phyloP scores from a whole-genome alignment of 2,329 filamentous ascomycete species.

The Plectosphaerella plurivora region DNA sequence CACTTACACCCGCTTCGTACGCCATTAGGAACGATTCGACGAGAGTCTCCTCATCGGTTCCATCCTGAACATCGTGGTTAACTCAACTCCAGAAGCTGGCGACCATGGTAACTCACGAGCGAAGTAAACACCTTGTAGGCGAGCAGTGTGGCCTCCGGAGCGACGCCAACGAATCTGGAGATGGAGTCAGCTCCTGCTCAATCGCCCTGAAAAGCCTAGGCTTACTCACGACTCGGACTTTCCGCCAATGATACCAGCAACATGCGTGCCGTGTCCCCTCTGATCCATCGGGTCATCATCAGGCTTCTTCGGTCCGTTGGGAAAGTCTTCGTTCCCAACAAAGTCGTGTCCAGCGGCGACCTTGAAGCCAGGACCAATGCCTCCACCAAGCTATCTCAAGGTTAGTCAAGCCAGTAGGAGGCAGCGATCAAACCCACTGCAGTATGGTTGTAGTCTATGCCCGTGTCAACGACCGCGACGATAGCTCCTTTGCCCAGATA shows the following conservation, averaged over 20 bases:
- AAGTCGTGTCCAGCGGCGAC: slow-evolving; percentile 39
- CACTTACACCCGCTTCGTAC: slow-evolving; percentile 15
- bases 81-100: no score
- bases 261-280: slow-evolving; percentile 30
- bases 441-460: slow-evolving; percentile 3
- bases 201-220: no score
- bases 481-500: slow-evolving; percentile 13
- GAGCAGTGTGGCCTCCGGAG: slow-evolving; percentile 17
- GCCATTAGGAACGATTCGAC: slow-evolving; percentile 21
- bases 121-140: slow-evolving; percentile 19
- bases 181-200: no score
- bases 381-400: slow-evolving; percentile 33
- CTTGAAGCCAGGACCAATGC: slow-evolving; percentile 40
- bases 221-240: slow-evolving; percentile 6
- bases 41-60: slow-evolving; percentile 3
- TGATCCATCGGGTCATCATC: slow-evolving; percentile 28
- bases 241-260: slow-evolving; percentile 17
- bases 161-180: slow-evolving; percentile 10
- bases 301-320: slow-evolving; percentile 21
- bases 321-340: slow-evolving; percentile 29
- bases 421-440: slow-evolving; percentile 14
- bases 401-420: not conserved
- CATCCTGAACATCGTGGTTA: no score
- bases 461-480: slow-evolving; percentile 14
- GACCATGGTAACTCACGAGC: not conserved